These are phyloP conservation scores for Candida montana DNA, from an alignment of 805 yeast species.

Conservation along the genomic window DNA sequence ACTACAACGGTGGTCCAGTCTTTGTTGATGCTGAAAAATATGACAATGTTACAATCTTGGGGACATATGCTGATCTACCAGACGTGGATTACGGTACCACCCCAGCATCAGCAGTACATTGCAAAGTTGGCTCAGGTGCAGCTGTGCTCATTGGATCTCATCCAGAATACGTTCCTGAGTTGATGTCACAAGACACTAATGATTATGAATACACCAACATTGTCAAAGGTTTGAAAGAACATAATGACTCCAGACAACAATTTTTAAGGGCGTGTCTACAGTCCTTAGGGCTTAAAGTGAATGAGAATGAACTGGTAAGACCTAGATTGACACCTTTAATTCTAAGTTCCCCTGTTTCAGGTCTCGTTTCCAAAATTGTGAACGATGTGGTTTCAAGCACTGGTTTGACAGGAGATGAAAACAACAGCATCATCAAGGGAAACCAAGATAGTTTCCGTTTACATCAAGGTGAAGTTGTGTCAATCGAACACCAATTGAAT, in stretches of 20 bases:
- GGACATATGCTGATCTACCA: constrained; percentile 52
- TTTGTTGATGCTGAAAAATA: constrained; percentile 69
- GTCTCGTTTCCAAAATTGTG: constrained; percentile 29
- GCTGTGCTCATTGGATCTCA: constrained; percentile 82
- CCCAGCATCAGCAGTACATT: constrained; percentile 67
- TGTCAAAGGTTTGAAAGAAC: constrained; percentile 34
- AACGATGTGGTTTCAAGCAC: constrained; percentile 26
- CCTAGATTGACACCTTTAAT: constrained; percentile 70
- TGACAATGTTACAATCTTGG: constrained; percentile 64
- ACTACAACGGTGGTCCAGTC: constrained; percentile 87
- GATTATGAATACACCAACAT: constrained; percentile 30
- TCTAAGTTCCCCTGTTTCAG: constrained; percentile 38
- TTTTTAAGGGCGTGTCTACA: constrained; percentile 55
- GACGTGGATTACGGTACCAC: constrained; percentile 41
- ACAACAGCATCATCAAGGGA: constrained; percentile 42
- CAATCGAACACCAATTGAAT: constrained; percentile 17
- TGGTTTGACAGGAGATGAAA: constrained; percentile 31
- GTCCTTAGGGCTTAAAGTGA: constrained; percentile 67
- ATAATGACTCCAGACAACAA: constrained; percentile 43
- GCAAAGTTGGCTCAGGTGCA: constrained; percentile 66
- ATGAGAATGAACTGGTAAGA: constrained; percentile 39
- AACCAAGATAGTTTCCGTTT: constrained; percentile 51
- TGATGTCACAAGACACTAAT: constrained; percentile 33
- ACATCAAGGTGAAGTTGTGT: constrained; percentile 33
- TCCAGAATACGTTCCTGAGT: constrained; percentile 73